Percentiles rank a stretch among this genome's conserved stretches.
These are phyloP conservation scores for Circinella minor DNA, from an alignment of 371 early-diverging fungal species.

Conservation along the genomic window DNA sequence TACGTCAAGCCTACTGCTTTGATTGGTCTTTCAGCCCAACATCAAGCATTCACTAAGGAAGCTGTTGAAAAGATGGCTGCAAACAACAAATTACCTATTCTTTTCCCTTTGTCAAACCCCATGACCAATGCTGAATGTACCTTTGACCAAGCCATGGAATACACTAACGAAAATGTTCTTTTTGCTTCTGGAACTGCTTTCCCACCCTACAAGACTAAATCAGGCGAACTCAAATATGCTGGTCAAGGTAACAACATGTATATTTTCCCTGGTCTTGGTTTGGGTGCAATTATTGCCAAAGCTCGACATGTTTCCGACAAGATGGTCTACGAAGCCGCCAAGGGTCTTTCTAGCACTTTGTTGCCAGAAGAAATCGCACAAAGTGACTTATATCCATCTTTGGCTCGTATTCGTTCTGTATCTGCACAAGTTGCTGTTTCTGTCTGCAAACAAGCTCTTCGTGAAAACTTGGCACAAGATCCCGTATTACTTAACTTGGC, in stretches of 20 bases:
- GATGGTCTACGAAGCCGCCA: constrained; percentile 81
- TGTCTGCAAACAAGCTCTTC: constrained; percentile 69
- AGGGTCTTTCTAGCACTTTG: constrained; percentile 80
- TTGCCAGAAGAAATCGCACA: constrained; percentile 65
- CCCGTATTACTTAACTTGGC: constrained; percentile 5
- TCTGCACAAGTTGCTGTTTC: constrained; percentile 81
- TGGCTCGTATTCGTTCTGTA: constrained; percentile 84
- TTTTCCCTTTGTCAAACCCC: constrained; percentile 95
- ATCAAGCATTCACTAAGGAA: constrained; percentile 72
- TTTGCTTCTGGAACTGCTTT: constrained; percentile 95
- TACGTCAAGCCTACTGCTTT: constrained; percentile 80
- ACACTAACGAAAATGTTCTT: constrained; percentile 79
- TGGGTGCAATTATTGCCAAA: constrained; percentile 79
- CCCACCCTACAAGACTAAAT: constrained; percentile 74
- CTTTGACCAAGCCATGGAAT: constrained; percentile 85
- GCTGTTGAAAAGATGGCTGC: constrained; percentile 72
- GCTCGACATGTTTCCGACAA: constrained; percentile 74
- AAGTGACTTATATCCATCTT: constrained; percentile 79
- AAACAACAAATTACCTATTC: constrained; percentile 82
- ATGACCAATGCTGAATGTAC: constrained; percentile 89
- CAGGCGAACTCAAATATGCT: constrained; percentile 8
- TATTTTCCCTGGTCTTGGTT: constrained; percentile 86
- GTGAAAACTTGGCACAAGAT: constrained; percentile 56
- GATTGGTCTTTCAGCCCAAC: constrained; percentile 82
- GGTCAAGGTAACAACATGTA: constrained; percentile 35